Evolutionary conservation across 2,329 filamentous ascomycete genomes (phyloP), one percentile per base, ranked within the genome.

Genomic region (Thelonectria blattea): DNA sequence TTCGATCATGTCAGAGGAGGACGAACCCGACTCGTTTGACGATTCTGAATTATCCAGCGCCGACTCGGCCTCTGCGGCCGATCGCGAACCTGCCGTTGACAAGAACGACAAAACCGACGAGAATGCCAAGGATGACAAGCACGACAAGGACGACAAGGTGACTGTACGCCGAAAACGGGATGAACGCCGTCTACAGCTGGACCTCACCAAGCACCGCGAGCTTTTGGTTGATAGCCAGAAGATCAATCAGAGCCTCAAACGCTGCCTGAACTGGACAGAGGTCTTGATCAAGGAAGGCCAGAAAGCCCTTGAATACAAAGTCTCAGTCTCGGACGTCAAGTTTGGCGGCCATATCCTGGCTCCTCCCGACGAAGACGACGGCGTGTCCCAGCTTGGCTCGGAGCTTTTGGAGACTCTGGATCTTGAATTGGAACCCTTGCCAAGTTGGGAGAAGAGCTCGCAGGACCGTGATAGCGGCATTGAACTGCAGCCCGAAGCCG

Each of bases 231-330:
- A 97, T 73, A 95, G 91, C 67, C 93, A 97, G 72, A 96, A 93
- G 79, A 93, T 98, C 82, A 98, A 97, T 73, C 91, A 96, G 74
- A 96, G 91, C 74, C 84, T 99, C 47, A 96, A 92, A 75, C 85
- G 92, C 49, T 99, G 95, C 74, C 83, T 97, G 34, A 88, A 88
- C 66, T 94, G 92, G 85, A 96, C 93, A 0, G 94, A 99, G 72
- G 89, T 91, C 64, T 83, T 99, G 46, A 97, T 99, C 74, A 89
- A 86, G 50, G 93, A 97, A 68, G 95, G 91, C 6, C 91, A 88
- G 71, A 94, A 92, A 72, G 95, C 95, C 0, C 83, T 99, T 2
- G 89, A 90, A 49, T 97, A 97, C 73, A 83, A 86, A 59, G 91
- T 97, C 24, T 85, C 85, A 30, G 85, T 91, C 9, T 91, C 88